These are phyloP conservation scores for Ogataea pini DNA, from an alignment of 805 yeast species.

Conservation along the genomic window DNA sequence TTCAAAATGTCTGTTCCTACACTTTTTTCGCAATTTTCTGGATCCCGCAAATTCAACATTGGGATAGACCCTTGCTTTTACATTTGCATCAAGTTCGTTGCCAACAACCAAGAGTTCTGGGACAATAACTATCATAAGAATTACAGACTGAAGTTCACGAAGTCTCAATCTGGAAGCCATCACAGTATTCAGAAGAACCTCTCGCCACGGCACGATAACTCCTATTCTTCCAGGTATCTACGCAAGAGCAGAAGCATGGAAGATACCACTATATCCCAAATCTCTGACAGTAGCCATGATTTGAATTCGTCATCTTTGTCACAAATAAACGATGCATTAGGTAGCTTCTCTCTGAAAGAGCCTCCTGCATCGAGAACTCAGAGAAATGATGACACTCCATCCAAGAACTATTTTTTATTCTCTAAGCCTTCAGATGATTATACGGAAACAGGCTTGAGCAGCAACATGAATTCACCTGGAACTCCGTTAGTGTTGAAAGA, in stretches of 20 bases:
- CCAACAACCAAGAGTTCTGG: slow-evolving; percentile 62
- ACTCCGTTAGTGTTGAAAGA: slow-evolving; percentile 27
- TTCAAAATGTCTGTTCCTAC: slow-evolving; percentile 57
- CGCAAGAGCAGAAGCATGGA: slow-evolving; percentile 31
- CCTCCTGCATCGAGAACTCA: slow-evolving; percentile 8
- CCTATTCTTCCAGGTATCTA: slow-evolving; percentile 23
- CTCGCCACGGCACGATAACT: slow-evolving; percentile 4
- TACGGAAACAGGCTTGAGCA: slow-evolving; percentile 8
- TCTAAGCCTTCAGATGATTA: slow-evolving; percentile 14
- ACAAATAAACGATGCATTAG: slow-evolving; percentile 6
- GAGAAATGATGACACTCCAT: slow-evolving; percentile 16
- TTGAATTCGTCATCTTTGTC: slow-evolving; percentile 6
- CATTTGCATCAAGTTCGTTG: slow-evolving; percentile 59
- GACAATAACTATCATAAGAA: slow-evolving; percentile 69
- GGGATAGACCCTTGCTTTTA: slow-evolving; percentile 25
- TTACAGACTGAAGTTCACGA: slow-evolving; percentile 49
- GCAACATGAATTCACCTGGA: slow-evolving; percentile 27
- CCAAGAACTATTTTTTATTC: slow-evolving; percentile 21
- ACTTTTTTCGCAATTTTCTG: slow-evolving; percentile 35
- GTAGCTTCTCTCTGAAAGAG: slow-evolving; percentile 8
- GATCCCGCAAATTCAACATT: slow-evolving; percentile 25
- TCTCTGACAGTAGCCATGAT: background rate
- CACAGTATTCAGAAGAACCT: background rate
- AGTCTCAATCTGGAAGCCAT: background rate
- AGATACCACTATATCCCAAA: slow-evolving; percentile 13